Percentiles rank a stretch among this genome's conserved stretches.
phyloP scores from a whole-genome alignment of 257 asterid genomes.

The Solanum sitiens region DNA sequence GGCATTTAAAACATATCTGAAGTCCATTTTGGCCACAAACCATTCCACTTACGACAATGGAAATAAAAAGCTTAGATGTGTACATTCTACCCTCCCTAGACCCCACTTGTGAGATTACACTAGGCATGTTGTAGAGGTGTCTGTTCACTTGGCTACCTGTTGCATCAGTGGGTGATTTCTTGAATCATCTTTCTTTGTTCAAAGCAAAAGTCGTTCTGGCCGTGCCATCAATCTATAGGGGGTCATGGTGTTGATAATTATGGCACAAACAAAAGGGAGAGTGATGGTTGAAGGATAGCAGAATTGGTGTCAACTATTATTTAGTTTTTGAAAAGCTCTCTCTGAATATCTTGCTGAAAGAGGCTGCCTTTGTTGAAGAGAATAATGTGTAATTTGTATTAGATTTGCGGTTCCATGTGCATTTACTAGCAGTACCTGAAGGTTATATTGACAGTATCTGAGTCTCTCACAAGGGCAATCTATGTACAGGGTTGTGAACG shows the following conservation, averaged over 20 bases:
- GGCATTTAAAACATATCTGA: background rate
- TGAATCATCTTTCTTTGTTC: background rate
- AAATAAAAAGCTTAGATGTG: background rate
- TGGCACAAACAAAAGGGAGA: background rate
- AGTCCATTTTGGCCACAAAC: background rate
- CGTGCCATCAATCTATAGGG: background rate
- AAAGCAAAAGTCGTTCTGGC: background rate
- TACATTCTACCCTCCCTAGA: background rate
- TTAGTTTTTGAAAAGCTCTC: background rate
- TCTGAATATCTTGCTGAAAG: background rate
- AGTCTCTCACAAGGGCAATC: background rate
- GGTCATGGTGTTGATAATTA: background rate
- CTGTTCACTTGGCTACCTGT: background rate
- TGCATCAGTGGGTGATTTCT: background rate
- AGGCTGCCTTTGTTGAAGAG: background rate
- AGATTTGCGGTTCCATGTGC: background rate
- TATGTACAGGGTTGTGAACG: conserved; percentile 78
- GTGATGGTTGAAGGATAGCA: background rate
- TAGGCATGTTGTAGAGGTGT: background rate
- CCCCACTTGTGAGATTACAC: background rate
- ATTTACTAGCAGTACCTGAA: background rate
- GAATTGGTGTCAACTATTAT: background rate
- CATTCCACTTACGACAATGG: background rate
- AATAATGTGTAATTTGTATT: background rate
- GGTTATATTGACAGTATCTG: background rate